These are phyloP conservation scores for Arthrobotrys entomopaga DNA, from an alignment of 2,329 filamentous ascomycete genomes.

Conservation along the genomic window DNA sequence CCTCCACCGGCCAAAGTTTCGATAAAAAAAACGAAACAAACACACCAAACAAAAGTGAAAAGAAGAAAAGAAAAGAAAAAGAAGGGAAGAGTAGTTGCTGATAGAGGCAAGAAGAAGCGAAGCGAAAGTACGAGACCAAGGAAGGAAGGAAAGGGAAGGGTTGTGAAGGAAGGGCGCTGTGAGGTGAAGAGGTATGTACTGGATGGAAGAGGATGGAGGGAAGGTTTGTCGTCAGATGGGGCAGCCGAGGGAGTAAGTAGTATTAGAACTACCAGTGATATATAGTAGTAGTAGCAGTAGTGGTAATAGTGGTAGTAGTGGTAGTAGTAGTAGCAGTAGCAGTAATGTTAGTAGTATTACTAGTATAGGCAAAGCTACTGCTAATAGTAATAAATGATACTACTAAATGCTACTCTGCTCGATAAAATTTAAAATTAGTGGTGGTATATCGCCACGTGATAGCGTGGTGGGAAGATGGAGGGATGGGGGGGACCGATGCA, in stretches of 20 bases:
- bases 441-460: conserved; percentile 58
- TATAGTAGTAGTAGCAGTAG: not conserved
- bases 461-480: conserved; percentile 57
- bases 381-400: too few species aligned
- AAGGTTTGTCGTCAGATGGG: conserved; percentile 50
- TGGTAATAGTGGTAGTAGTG: too few species aligned
- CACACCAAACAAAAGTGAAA: not conserved
- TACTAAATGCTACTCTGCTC: not conserved
- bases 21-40: conserved; percentile 1
- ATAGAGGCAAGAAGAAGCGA: conserved; percentile 3
- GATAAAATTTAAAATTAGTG: not conserved
- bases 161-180: conserved; percentile 37
- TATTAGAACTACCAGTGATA: conserved; percentile 3
- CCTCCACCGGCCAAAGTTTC: not conserved
- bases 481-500: conserved; percentile 32
- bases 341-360: not conserved
- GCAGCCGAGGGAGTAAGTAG: conserved; percentile 52
- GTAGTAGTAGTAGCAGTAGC: too few species aligned
- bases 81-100: not conserved
- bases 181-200: conserved; percentile 15
- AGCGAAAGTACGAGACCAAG: conserved; percentile 4
- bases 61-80: not conserved
- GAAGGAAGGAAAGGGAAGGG: conserved; percentile 20
- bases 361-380: too few species aligned
- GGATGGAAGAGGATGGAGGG: conserved; percentile 49